Evolutionary conservation across 177 flowering plant species (phyloP), one percentile per base, ranked within the genome.

Genomic region (Vitis hybrid): DNA sequence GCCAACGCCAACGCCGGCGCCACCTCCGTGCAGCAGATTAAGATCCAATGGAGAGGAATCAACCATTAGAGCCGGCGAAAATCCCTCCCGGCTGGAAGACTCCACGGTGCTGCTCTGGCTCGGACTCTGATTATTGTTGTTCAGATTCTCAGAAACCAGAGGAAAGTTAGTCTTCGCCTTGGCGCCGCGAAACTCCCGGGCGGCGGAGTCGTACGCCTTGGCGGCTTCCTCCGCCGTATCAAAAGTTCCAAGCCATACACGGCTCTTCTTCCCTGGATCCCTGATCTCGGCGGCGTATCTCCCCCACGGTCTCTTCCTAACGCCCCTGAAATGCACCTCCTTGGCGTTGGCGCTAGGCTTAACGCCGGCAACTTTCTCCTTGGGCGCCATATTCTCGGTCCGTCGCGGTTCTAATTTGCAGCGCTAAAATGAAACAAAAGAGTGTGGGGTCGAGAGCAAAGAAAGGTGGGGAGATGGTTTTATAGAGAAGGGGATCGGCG

Each of bases 141-240:
- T 71, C n/a, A 68, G 49, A 52, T 61, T 61, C n/a, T 66, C 68
- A 6, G 56, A 26, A 1, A 80, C 75, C 4, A 70, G 34, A 17
- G 90, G 86, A 59, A 91, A 91, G 68, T 92, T 92, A 19, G 97
- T 92, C 55, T 91, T 92, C 4, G 97, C 97, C 75, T 92, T 92
- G 32, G 84, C 66, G n/a, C 97, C 97, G 1, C 96, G 91, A 49
- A 92, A 89, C 54, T 91, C 87, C 23, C 90, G 68, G 2, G 97
- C 97, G 19, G 95, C 96, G 15, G 87, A 78, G 76, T 92, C 97
- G 83, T 92, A 92, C 9, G 97, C 97, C 4, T 83, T 62, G 0
- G 98, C 98, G 3, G 98, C 98, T 48, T 89, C 98, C 71, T 92
- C 98, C 1, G 98, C 93, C 34, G 98, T 92, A 70, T 92, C 98